Base-by-base conservation (phyloP, 1,284 basidiomycete genomes). In the Sanghuangporus baumii region DNA sequence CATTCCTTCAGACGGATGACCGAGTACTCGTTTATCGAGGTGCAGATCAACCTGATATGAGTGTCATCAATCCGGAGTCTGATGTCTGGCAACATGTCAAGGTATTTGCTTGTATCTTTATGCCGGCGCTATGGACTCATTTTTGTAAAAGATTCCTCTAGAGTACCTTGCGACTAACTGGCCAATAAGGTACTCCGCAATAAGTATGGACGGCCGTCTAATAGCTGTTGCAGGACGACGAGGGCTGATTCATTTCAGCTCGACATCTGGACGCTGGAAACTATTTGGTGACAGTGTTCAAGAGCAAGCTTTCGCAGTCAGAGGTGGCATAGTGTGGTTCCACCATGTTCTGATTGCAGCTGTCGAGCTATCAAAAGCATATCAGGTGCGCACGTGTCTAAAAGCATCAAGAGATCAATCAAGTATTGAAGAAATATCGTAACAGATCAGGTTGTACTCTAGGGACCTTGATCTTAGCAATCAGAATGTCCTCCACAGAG, bases 51-150 rank as follows among this genome's bases (percentile, higher is more conserved):
- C 95, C 94, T 7, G 96, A 99, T 71, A 91, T 97, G 87, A 96
- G 94, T 71, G 89, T 99, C 55, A 98, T 99, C 73, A 98, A 98
- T 71, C 96, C 96, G n/a, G 96, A 98, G 71, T 94, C 93, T 2
- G 96, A 98, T 70, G 94, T 98, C 7, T 98, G 96, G 94, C 94
- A 98, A 69, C 90, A 94, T 75, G 91, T 98, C 73, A 95, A 94
- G 81, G 92, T 82, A 67, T 62, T 71, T 67, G 36, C 31, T 43
- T 40, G 9, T 55, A 12, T 47, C 14, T 43, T 56, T 36, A 31
- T 61, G 20, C 18, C 36, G 12, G 38, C 18, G 34, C 40, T 51
- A 41, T 31, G 36, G 59, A 36, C 6, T 50, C 18, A 40, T 7
- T n/a, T 26, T 23, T 14, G 52, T 11, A 37, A 37, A 55, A 64